These are phyloP conservation scores for Anaeramoeba ignava DNA, from an alignment of 78 protist genomes.

Conservation along the genomic window DNA sequence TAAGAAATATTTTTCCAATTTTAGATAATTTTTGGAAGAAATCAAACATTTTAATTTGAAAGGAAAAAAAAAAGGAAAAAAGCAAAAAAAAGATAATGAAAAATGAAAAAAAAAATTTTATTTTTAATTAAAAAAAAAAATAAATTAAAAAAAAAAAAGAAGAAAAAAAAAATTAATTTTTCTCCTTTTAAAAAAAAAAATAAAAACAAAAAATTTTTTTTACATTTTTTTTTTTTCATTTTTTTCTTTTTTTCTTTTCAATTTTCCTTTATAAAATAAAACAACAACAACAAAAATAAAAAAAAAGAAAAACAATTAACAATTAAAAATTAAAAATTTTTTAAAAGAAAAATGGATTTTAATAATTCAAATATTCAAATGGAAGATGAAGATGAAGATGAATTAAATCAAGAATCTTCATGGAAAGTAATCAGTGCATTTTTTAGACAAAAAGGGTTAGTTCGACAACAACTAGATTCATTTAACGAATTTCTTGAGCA, in stretches of 20 bases:
- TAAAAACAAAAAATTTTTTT: too few relatives aligned
- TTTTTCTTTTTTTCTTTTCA: not conserved
- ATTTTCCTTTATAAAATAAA: not conserved
- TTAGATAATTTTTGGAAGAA: too few relatives aligned
- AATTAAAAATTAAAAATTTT: not conserved
- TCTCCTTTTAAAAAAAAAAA: too few relatives aligned
- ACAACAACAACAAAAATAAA: not conserved
- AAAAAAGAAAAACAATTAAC: not conserved
- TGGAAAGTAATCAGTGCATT: slow-evolving; percentile 83
- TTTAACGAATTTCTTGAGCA: slow-evolving; percentile 75
- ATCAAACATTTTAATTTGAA: too few relatives aligned
- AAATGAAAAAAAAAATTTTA: too few relatives aligned
- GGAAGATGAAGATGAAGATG: slow-evolving; percentile 45
- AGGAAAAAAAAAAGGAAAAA: too few relatives aligned
- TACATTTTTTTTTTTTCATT: not conserved
- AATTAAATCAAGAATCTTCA: slow-evolving; percentile 5
- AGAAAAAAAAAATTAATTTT: too few relatives aligned
- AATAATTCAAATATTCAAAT: not conserved
- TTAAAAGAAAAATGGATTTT: not conserved
- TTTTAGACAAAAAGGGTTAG: slow-evolving; percentile 87
- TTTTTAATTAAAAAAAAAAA: too few relatives aligned
- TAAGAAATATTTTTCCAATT: too few relatives aligned
- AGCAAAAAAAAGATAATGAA: too few relatives aligned
- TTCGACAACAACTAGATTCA: slow-evolving; percentile 95
- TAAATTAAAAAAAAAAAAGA: too few relatives aligned